Evolutionary conservation across 2,329 filamentous ascomycete species (phyloP), one percentile per base, ranked within the genome.

Genomic region (Sphaerulina musiva): DNA sequence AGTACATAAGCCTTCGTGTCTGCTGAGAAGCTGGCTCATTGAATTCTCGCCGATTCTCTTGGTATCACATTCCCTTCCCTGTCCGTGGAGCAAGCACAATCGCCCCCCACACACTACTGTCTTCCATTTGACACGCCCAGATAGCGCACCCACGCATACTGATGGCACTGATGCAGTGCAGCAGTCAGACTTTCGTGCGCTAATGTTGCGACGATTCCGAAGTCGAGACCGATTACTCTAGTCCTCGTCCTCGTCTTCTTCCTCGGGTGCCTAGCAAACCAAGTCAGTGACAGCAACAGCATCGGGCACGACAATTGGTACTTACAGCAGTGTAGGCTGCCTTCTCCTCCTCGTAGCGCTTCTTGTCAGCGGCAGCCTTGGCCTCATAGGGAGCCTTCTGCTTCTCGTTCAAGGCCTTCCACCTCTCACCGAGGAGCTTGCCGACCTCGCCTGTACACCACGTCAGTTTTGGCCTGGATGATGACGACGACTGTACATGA

Each of bases 281-380:
- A 6, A 39, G 59, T 66, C 46, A 66, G 65, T 50, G 20, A 6
- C 8, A 4, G 8, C 11, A 7, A 23, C 2, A 5, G 14, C 14
- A 29, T 23, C 3, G 10, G 23, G 41, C 6, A 20, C 11, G 1
- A 12, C 5, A 50, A 26, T 23, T 8, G 40, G 11, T 40, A 76
- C 85, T 79, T 79, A 95, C 89, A 69, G 68, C 67, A 59, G 89
- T 85, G 80, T 95, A 98, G 62, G 83, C 87, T 64, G 86, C 85
- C 83, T 98, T 98, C 83, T 97, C 90, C 66, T 95, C 89, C 75
- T 97, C 92, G 73, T 97, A 98, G 59, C 93, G 86, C 86, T 97
- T 95, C 89, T 97, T 98, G 78, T 98, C 93, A 62, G 86, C 80
- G 49, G 87, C 89, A 70, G 93, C 93, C 86, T 97, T 97, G 72